Base-by-base conservation (phyloP, 2,329 filamentous ascomycete genomes). In the Trichophyton schoenleinii region DNA sequence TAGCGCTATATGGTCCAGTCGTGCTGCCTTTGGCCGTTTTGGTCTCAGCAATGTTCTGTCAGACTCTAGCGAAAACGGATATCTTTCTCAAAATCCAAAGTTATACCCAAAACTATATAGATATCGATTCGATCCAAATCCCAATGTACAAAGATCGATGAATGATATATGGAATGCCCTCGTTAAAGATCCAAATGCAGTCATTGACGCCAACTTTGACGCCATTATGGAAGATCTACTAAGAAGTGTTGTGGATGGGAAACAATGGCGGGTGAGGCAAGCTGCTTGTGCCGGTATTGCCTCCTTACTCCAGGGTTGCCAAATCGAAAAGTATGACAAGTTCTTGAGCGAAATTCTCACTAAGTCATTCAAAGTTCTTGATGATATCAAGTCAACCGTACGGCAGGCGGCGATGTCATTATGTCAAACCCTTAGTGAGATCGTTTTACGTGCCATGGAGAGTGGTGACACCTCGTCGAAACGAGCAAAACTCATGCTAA, bases 141-240 rank as follows among this genome's bases (percentile, higher is more conserved):
- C 86, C 1, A 96, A 95, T 65, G 94, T 97, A 11, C 89, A 92
- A 71, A 82, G 86, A 57, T 96, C 92, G 0, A 99, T 99, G 94
- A 91, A 95, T 62, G 90, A 95, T 64, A 97, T 99, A 66, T 99
- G 94, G 94, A 91, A 88, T 68, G 87, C 92, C 0, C 77, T 99
- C n/a, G 91, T 97, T 60, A 95, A 95, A 70, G 91, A 97, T 67
- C 83, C 89, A 1, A 85, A 83, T 18, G 80, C 82, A 0, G 88
- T 88, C 0, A 83, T 97, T 49, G 86, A 94, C 65, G 78, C 80
- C 18, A 82, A 97, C 72, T 96, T 97, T 69, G 87, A 95, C 65
- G 83, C 84, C 7, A 97, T 99, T 68, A 87, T 99, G 78, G 80
- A 86, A 8, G 94, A 99, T 70, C 77, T 97, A 5, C 78, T 99